Percentiles rank a stretch among this genome's conserved stretches.
These are phyloP conservation scores for Melampsora allii-populina DNA, from an alignment of 1,284 basidiomycete genomes.

Conservation along the genomic window DNA sequence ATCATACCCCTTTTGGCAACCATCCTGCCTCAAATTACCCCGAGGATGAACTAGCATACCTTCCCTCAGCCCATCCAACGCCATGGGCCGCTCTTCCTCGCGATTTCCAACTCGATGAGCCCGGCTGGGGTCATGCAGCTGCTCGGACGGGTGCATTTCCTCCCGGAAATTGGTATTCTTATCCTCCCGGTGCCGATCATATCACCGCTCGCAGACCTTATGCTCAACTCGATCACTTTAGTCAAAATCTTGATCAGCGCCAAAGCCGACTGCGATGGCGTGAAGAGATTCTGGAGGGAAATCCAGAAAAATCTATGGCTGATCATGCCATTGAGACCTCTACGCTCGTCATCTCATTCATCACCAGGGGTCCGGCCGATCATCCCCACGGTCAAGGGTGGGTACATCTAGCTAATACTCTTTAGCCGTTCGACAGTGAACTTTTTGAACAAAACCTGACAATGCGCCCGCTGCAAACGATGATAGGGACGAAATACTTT, in stretches of 20 bases:
- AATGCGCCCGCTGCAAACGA: background rate
- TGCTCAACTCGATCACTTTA: constrained; percentile 12
- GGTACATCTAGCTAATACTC: background rate
- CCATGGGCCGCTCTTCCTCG: background rate
- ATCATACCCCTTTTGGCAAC: background rate
- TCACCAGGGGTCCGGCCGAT: constrained; percentile 24
- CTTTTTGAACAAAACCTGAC: background rate
- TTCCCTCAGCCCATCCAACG: background rate
- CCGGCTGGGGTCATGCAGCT: background rate
- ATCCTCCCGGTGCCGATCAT: constrained; percentile 5
- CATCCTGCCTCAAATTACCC: background rate
- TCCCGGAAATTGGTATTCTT: background rate
- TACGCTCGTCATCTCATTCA: constrained; percentile 23
- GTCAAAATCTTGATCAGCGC: constrained; percentile 8
- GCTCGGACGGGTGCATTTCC: background rate
- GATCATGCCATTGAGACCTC: constrained; percentile 17
- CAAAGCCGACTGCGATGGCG: constrained; percentile 20
- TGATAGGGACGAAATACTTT: constrained; percentile 9
- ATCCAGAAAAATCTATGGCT: constrained; percentile 33
- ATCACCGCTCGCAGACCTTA: background rate
- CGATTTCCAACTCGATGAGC: constrained; percentile 14
- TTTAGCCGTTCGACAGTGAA: background rate
- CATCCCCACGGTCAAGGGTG: constrained; percentile 39
- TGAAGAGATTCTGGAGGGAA: constrained; percentile 33
- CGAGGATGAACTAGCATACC: constrained; percentile 1